These are phyloP conservation scores for Nicotiana obtusifolia DNA, from an alignment of 257 asterid genomes.

Conservation along the genomic window DNA sequence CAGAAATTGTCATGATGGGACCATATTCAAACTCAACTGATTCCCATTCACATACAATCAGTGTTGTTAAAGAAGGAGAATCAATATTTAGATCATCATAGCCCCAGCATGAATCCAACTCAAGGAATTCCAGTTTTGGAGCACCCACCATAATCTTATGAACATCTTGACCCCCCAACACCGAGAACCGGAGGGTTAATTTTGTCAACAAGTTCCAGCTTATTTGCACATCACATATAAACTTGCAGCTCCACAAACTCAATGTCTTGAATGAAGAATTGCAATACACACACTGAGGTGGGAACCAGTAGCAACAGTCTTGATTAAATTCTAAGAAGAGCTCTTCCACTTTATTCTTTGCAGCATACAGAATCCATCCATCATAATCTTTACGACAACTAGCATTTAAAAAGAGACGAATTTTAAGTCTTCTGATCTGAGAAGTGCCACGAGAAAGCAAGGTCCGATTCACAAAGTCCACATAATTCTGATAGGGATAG, in stretches of 20 bases:
- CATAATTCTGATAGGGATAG: not conserved
- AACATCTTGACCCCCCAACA: not conserved
- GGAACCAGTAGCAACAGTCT: not conserved
- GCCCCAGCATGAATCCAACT: not conserved
- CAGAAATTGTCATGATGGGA: not conserved
- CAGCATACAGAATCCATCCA: conserved; percentile 5
- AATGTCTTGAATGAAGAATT: not conserved
- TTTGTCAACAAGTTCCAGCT: conserved; percentile 11
- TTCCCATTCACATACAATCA: not conserved
- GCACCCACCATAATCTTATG: conserved; percentile 4
- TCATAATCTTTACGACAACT: not conserved
- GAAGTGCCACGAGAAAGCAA: conserved; percentile 3
- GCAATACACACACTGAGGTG: not conserved
- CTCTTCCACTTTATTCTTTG: conserved; percentile 6
- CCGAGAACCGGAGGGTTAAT: not conserved
- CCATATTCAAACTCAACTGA: not conserved
- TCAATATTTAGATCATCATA: not conserved
- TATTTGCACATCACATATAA: not conserved
- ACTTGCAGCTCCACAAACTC: not conserved
- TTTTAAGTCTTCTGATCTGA: not conserved
- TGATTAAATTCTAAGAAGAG: not conserved
- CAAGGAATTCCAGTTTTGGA: conserved; percentile 3
- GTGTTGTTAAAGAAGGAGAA: conserved; percentile 6
- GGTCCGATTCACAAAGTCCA: not conserved
- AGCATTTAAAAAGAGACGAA: not conserved